Evolutionary conservation across 2,329 filamentous ascomycete genomes (phyloP).

Genomic region (Xylariomycetidae sp.): DNA sequence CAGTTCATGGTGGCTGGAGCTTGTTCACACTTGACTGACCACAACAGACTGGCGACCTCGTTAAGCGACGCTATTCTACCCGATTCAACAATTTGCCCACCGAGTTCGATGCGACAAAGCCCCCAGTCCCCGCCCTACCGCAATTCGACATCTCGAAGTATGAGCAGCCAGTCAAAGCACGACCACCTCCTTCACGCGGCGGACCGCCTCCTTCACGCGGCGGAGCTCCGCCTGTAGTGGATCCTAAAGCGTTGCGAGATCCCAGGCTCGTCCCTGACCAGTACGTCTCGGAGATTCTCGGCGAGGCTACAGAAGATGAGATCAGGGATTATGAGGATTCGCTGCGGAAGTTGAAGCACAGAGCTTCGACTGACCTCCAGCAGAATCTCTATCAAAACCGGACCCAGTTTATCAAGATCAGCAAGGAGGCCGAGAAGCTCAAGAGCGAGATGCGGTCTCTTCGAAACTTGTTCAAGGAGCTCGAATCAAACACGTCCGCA

Average conservation of each 20-base stretch:
- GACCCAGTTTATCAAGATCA: slow-evolving; percentile 98
- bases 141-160: slow-evolving; percentile 48
- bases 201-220: slow-evolving; percentile 38
- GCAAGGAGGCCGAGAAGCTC: slow-evolving; percentile 91
- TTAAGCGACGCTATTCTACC: slow-evolving; percentile 91
- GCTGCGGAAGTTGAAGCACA: slow-evolving; percentile 68
- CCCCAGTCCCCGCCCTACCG: slow-evolving; percentile 66
- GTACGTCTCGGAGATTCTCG: slow-evolving; percentile 67
- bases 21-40: no score
- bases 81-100: slow-evolving; percentile 75
- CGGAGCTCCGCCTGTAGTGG: slow-evolving; percentile 56
- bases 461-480: slow-evolving; percentile 83
- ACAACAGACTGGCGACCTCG: slow-evolving; percentile 71
- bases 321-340: slow-evolving; percentile 76
- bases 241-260: slow-evolving; percentile 72
- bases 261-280: slow-evolving; percentile 74
- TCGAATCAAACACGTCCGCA: slow-evolving; percentile 71
- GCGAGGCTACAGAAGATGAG: slow-evolving; percentile 81
- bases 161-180: slow-evolving; percentile 38
- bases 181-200: slow-evolving; percentile 48
- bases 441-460: slow-evolving; percentile 93
- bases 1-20: no score
- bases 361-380: slow-evolving; percentile 78
- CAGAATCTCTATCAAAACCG: slow-evolving; percentile 96
- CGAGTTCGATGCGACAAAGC: slow-evolving; percentile 62